A percentile compares a stretch with the other conserved stretches of the same genome.
These are phyloP conservation scores for Schwanniomyces vanrijiae DNA, from an alignment of 805 yeast genomes.

Conservation along the genomic window DNA sequence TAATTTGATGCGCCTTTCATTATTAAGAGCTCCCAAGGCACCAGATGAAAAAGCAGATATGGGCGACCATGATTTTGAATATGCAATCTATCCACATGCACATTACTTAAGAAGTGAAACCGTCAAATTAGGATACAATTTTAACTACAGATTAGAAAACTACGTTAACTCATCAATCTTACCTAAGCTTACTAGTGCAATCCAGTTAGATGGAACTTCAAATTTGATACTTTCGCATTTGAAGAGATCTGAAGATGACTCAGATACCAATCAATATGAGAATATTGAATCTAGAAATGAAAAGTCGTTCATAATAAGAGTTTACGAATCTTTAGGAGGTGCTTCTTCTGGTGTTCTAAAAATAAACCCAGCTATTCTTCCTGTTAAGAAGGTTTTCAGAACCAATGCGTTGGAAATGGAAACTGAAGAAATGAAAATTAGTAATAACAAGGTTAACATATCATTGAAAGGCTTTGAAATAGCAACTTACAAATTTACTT, in stretches of 20 bases:
- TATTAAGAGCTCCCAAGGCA: slow-evolving; percentile 87
- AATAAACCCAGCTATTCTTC: slow-evolving; percentile 35
- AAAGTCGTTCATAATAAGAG: slow-evolving; percentile 58
- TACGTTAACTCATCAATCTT: slow-evolving; percentile 10
- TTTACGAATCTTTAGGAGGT: slow-evolving; percentile 91
- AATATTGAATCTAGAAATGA: slow-evolving; percentile 44
- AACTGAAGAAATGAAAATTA: slow-evolving; percentile 37
- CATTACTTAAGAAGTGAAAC: slow-evolving; percentile 66
- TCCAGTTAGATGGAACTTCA: slow-evolving; percentile 44
- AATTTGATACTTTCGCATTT: slow-evolving; percentile 71
- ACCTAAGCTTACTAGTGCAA: slow-evolving; percentile 16
- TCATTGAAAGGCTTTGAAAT: slow-evolving; percentile 76
- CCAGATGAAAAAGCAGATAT: slow-evolving; percentile 96
- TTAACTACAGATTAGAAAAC: slow-evolving; percentile 55
- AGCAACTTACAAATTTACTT: slow-evolving; percentile 56
- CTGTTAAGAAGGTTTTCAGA: slow-evolving; percentile 48
- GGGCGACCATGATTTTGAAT: slow-evolving; percentile 81
- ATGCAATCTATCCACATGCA: slow-evolving; percentile 80
- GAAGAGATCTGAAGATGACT: slow-evolving; percentile 88
- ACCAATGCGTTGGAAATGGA: slow-evolving; percentile 62
- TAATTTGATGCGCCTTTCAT: slow-evolving; percentile 81
- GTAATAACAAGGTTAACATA: slow-evolving; percentile 33
- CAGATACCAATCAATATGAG: slow-evolving; percentile 47
- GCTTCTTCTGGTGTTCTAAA: slow-evolving; percentile 51
- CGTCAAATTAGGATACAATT: slow-evolving; percentile 74